These are phyloP conservation scores for Fusarium palustre DNA, from an alignment of 2,329 filamentous ascomycete species.

Conservation along the genomic window DNA sequence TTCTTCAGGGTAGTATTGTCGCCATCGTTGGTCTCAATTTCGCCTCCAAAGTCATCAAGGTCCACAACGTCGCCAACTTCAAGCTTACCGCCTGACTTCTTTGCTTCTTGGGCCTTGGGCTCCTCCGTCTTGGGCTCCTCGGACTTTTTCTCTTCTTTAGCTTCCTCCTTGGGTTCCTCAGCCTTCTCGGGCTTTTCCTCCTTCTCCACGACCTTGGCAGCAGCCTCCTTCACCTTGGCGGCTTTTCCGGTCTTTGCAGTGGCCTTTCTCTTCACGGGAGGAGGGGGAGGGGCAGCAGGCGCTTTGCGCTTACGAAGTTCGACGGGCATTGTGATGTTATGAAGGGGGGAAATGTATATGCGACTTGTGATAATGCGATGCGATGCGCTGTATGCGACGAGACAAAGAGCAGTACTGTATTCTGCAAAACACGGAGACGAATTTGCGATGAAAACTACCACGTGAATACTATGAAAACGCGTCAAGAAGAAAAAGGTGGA, in stretches of 20 bases:
- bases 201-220: conserved; percentile 49
- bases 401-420: conserved; percentile 23
- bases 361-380: conserved; percentile 27
- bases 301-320: conserved; percentile 73
- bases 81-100: conserved; percentile 52
- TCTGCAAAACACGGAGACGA: conserved; percentile 11
- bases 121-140: conserved; percentile 43
- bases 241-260: conserved; percentile 30
- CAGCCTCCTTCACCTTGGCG: conserved; percentile 48
- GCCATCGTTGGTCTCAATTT: conserved; percentile 88
- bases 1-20: conserved; percentile 81
- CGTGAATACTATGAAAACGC: conserved; percentile 23
- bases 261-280: conserved; percentile 54
- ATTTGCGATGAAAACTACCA: conserved; percentile 18
- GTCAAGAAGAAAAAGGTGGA: conserved; percentile 20
- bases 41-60: conserved; percentile 72
- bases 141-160: conserved; percentile 27
- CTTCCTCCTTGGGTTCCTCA: conserved; percentile 41
- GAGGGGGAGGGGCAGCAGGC: conserved; percentile 59
- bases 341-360: conserved; percentile 12
- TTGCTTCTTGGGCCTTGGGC: conserved; percentile 53
- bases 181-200: conserved; percentile 52
- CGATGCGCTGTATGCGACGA: conserved; percentile 39
- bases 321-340: conserved; percentile 62
- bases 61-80: conserved; percentile 67